A percentile compares a stretch with the other conserved stretches of the same genome.
Conservation (phyloP, 257 asterid species). For the Agastache rugosa region DNA sequence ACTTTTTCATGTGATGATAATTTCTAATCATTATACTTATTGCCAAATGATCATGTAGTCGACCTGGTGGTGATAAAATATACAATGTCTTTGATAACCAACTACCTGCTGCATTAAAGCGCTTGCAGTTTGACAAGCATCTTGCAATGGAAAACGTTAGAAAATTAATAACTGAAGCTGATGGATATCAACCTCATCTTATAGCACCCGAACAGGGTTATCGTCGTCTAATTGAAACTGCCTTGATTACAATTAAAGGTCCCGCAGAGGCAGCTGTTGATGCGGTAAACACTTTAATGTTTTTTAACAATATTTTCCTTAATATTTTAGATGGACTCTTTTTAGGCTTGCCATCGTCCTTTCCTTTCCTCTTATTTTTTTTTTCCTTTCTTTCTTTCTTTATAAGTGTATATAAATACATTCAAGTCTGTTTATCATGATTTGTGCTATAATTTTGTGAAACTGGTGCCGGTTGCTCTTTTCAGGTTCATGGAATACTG, state of each 20-base stretch:
- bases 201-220: slow-evolving; percentile 88
- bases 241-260: slow-evolving; percentile 69
- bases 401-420: background rate
- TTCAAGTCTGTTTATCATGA: background rate
- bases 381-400: background rate
- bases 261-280: slow-evolving; percentile 85
- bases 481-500: slow-evolving; percentile 74
- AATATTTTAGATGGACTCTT: background rate
- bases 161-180: slow-evolving; percentile 74
- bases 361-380: too few species aligned
- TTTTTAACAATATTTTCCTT: background rate
- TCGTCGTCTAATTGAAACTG: slow-evolving; percentile 76
- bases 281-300: slow-evolving; percentile 49
- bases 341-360: background rate
- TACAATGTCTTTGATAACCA: slow-evolving; percentile 74
- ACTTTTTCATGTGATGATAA: slow-evolving; percentile 3
- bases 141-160: slow-evolving; percentile 78
- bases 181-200: slow-evolving; percentile 85
- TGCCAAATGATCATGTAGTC: slow-evolving; percentile 48
- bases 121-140: slow-evolving; percentile 82
- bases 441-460: slow-evolving; percentile 20
- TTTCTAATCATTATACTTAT: slow-evolving; percentile 21
- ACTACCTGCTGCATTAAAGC: slow-evolving; percentile 74
- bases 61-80: slow-evolving; percentile 85
- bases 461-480: background rate